Base-by-base conservation (phyloP, 2,329 filamentous ascomycete species). In the Ophiostoma populinum region DNA sequence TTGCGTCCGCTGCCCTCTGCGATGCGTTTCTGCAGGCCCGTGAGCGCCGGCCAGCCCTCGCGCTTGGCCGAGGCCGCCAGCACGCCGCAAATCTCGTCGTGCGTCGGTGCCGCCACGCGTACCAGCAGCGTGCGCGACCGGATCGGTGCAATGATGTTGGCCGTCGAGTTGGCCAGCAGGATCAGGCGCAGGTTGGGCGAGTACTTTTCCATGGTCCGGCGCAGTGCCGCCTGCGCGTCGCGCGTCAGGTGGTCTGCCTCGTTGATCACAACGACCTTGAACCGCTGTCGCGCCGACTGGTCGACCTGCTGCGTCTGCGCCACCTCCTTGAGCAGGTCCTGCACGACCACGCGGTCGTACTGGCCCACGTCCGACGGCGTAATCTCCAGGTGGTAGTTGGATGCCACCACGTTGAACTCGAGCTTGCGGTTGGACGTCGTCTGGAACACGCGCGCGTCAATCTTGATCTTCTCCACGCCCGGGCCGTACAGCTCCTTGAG, bases 251-350 rank as follows among this genome's bases (percentile, higher is more conserved):
- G 81, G 52, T 98, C 92, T 7, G 90, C 90, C 62, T 98, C 90
- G 49, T 98, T 98, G 65, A 98, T 95, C 24, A 98, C 87, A 1
- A 98, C 90, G 1, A 98, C 86, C 59, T 98, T 98, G 69, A 98
- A 98, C 29, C 76, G 71, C 54, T 98, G 90, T 53, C 75, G 80
- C 12, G 92, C 92, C 10, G 74, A 67, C 46, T 90, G 66, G 54
- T 98, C 90, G n/a, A 98, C 90, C 59, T 98, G 92, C 55, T 98
- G 90, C 35, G 90, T 98, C 57, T 98, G 92, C 20, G 92, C 90
- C 5, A 98, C 87, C 57, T 98, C 90, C 56, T 98, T 98, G 32
- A 98, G 63, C 32, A 98, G 63, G 50, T 95, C 90, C 52, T 98
- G 90, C 11, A 98, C 68, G 2, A 98, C 90, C 4, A 98, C 90